A percentile compares a stretch with the other conserved stretches of the same genome.
phyloP scores from a whole-genome alignment of 352 stramenopile genomes.

The Phytophthora litchii region DNA sequence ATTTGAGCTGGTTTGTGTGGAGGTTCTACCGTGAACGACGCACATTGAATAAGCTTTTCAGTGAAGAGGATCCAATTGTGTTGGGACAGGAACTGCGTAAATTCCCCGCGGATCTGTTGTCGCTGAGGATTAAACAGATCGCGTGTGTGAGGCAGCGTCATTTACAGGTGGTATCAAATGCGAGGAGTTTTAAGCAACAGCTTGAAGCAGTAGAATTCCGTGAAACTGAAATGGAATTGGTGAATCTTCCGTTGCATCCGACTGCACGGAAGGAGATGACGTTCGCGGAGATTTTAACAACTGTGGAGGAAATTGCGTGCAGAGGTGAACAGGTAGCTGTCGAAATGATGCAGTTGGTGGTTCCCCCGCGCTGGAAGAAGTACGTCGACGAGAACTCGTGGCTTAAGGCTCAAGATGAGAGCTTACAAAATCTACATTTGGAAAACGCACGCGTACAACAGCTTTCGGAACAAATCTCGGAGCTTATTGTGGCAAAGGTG shows the following conservation, averaged over 20 bases:
- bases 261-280: conserved; percentile 58
- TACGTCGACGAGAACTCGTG: conserved; percentile 48
- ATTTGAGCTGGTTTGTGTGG: conserved; percentile 52
- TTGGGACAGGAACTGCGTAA: conserved; percentile 42
- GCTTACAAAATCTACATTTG: conserved; percentile 44
- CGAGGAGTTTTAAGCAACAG: conserved; percentile 38
- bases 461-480: conserved; percentile 44
- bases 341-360: conserved; percentile 53
- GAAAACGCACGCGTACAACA: conserved; percentile 52
- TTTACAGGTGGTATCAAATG: conserved; percentile 47
- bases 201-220: conserved; percentile 48
- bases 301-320: conserved; percentile 60
- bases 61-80: conserved; percentile 20
- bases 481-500: conserved; percentile 56
- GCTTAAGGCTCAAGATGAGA: conserved; percentile 50
- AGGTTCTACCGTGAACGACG: conserved; percentile 47
- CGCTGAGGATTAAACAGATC: conserved; percentile 53
- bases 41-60: conserved; percentile 49
- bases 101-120: conserved; percentile 40
- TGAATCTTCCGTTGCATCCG: conserved; percentile 41
- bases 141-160: conserved; percentile 54
- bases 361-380: conserved; percentile 48
- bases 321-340: conserved; percentile 58
- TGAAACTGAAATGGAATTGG: conserved; percentile 44
- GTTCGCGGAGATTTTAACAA: conserved; percentile 59